A percentile compares a stretch with the other conserved stretches of the same genome.
These are phyloP conservation scores for Phlebiopsis gigantea DNA, from an alignment of 768 basidiomycete genomes.

Conservation along the genomic window DNA sequence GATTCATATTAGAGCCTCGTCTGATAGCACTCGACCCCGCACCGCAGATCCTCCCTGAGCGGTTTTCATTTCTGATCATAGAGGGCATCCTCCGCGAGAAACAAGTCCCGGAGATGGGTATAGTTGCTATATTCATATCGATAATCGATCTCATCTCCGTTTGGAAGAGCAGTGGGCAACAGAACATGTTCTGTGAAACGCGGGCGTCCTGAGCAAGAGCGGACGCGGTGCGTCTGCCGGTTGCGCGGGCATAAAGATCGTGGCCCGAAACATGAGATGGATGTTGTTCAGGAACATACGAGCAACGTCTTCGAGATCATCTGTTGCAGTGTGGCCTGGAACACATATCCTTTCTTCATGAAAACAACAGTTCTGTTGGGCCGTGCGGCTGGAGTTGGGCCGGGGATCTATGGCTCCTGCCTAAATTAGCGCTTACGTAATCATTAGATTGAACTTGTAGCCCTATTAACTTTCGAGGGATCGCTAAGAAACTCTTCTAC, in stretches of 20 bases:
- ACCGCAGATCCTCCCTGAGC: background rate
- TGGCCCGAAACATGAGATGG: background rate
- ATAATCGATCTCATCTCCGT: slow-evolving; percentile 8
- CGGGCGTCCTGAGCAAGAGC: background rate
- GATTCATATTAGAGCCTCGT: background rate
- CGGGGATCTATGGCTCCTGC: background rate
- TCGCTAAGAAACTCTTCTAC: slow-evolving; percentile 3
- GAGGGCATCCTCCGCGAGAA: background rate
- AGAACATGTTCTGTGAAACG: background rate
- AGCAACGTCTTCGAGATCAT: background rate
- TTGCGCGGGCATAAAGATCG: background rate
- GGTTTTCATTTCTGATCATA: background rate
- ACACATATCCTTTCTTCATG: too few relatives aligned
- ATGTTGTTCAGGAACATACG: background rate
- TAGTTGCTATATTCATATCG: background rate
- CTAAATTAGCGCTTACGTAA: slow-evolving; percentile 4
- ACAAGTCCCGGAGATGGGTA: background rate
- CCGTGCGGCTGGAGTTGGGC: background rate
- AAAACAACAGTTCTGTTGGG: too few relatives aligned
- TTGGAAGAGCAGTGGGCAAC: background rate
- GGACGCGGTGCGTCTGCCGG: background rate
- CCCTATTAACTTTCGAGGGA: slow-evolving; percentile 3
- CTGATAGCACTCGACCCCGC: slow-evolving; percentile 1
- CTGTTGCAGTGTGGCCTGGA: too few relatives aligned
- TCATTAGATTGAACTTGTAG: slow-evolving; percentile 1